Percentiles rank a stretch among this genome's conserved stretches.
Conservation (phyloP, 129 eudicot species). For the Flaveria robusta region DNA sequence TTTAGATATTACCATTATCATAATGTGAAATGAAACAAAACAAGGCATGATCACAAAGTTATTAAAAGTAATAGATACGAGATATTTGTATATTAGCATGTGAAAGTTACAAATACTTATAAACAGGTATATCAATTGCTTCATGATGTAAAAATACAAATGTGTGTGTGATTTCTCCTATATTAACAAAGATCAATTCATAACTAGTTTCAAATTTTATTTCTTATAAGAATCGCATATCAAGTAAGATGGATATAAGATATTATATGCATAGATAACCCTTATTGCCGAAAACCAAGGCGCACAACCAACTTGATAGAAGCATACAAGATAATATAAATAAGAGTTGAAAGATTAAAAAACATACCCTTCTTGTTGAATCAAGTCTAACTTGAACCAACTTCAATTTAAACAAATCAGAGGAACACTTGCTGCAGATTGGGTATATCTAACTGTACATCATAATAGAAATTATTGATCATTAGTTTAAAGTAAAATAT, state of each 20-base stretch:
- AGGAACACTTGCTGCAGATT: no score
- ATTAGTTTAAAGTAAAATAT: no score
- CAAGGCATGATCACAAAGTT: background rate
- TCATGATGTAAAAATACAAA: background rate
- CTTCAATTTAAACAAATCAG: no score
- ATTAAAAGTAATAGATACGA: background rate
- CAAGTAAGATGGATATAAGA: background rate
- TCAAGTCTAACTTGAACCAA: no score
- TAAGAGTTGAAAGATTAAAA: no score
- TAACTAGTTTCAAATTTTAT: background rate
- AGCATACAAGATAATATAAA: no score
- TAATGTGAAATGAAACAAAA: background rate
- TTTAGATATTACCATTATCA: background rate
- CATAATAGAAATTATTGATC: no score
- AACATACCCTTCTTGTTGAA: no score
- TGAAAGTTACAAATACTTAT: background rate
- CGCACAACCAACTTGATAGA: no score
- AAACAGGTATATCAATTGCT: background rate
- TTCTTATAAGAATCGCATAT: background rate
- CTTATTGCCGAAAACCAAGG: background rate
- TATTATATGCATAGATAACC: background rate
- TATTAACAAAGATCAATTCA: background rate
- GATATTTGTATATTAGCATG: background rate
- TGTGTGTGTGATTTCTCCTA: background rate
- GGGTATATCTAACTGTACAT: no score